Base-by-base conservation (phyloP, 2,329 filamentous ascomycete species). In the Tolypocladium tropicale region DNA sequence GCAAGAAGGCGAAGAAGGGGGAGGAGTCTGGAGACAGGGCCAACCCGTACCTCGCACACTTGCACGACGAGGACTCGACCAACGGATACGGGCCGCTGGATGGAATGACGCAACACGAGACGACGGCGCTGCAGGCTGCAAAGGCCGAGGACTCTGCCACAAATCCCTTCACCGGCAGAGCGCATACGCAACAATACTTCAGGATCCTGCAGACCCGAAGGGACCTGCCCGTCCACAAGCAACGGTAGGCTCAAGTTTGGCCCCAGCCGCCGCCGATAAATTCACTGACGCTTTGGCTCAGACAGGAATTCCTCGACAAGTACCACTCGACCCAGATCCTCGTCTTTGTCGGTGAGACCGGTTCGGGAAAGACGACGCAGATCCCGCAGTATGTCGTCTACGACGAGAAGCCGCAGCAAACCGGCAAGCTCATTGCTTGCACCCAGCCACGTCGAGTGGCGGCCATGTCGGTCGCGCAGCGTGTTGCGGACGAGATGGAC, bases 361-460 rank as follows among this genome's bases (percentile, higher is more conserved):
- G 95, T 83, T 99, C 94, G 62, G 94, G 94, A 76, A 99, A 99
- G 78, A 99, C 94, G 5, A 99, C 94, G 0, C 94, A 99, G 78
- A 97, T 99, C 59, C 94, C 94, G 2, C 94, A 99, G 72, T 99
- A 96, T 71, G 93, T 99, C 62, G 84, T 99, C 43, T 97, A 88
- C 78, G 94, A 99, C 74, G 94, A 99, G 73, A 81, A 96, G 34
- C 93, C 94, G 30, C 90, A 97, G 66, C 77, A 84, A 60, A 85
- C 86, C 63, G 82, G 84, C 69, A 96, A 96, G 77, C 86, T 96
- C 73, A 87, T 99, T 57, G 94, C 93, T 57, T 99, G 94, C 79
- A 99, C 94, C 6, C 94, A 99, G 74, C 94, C 94, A 60, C 88
- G 95, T 71, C 89, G 94, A 83, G 94, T 99, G 55, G 94, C 95